These are phyloP conservation scores for Teratosphaeria epicoccoides DNA, from an alignment of 2,329 filamentous ascomycete genomes.

Conservation along the genomic window DNA sequence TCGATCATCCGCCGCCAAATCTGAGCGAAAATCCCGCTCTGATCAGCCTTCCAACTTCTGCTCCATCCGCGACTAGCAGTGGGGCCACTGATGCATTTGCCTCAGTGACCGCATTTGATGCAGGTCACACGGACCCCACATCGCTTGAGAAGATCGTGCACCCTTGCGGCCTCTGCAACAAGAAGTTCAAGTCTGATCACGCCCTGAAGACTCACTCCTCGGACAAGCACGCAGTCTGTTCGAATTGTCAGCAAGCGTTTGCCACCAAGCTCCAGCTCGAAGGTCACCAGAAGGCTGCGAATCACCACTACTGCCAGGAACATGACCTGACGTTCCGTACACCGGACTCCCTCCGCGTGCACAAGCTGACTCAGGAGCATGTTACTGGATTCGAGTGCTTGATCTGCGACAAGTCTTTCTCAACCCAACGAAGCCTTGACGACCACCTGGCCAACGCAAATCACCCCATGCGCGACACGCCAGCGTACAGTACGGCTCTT, in stretches of 20 bases:
- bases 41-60: not conserved
- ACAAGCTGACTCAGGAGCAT: constrained; percentile 3
- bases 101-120: not conserved
- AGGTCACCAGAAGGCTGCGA: constrained; percentile 4
- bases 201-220: constrained; percentile 1
- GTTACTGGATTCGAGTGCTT: constrained; percentile 6
- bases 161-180: constrained; percentile 1
- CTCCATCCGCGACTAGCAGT: not conserved
- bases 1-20: not conserved
- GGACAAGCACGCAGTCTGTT: constrained; percentile 3
- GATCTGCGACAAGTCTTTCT: constrained; percentile 5
- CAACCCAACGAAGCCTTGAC: constrained; percentile 4
- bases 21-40: not conserved
- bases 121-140: not conserved
- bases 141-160: not conserved
- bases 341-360: not conserved
- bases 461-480: constrained; percentile 1
- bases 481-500: not conserved
- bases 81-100: not conserved
- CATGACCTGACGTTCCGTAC: constrained; percentile 3
- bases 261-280: not conserved
- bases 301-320: constrained; percentile 10
- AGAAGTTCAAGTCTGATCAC: constrained; percentile 1
- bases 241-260: constrained; percentile 8
- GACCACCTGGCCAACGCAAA: constrained; percentile 5